Evolutionary conservation across 345 rosid species (phyloP).

Genomic region (Eucalyptus regnans): DNA sequence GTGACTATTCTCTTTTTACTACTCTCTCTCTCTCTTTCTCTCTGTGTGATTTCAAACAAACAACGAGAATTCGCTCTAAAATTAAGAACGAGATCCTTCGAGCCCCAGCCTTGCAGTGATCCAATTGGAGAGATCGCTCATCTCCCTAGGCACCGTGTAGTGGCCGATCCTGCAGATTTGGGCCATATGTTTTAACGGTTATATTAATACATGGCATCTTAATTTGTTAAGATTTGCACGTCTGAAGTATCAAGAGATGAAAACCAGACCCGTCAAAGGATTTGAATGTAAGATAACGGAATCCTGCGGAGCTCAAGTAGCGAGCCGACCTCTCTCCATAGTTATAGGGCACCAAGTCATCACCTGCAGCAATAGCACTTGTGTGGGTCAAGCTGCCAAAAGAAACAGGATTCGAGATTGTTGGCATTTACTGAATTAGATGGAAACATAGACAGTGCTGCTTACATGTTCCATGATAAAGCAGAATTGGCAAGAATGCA

Average conservation of each 20-base stretch:
- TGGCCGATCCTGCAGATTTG: slow-evolving; percentile 69
- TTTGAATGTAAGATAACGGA: slow-evolving; percentile 56
- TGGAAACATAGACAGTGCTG: not conserved
- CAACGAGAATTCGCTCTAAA: not conserved
- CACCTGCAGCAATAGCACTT: slow-evolving; percentile 28
- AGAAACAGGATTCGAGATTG: not conserved
- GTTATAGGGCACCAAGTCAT: slow-evolving; percentile 64
- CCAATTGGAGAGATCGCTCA: slow-evolving; percentile 75
- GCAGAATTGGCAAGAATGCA: slow-evolving; percentile 48
- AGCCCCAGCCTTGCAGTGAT: slow-evolving; percentile 62
- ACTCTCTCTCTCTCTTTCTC: not conserved
- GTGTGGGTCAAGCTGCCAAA: not conserved
- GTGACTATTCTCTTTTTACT: not conserved
- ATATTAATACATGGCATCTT: not conserved
- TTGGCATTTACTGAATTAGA: not conserved
- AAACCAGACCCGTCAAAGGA: slow-evolving; percentile 55
- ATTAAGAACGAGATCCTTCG: slow-evolving; percentile 18
- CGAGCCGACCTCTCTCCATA: slow-evolving; percentile 81
- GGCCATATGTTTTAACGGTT: not conserved
- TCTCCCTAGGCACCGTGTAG: slow-evolving; percentile 82
- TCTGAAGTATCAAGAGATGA: not conserved
- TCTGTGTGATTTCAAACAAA: not conserved
- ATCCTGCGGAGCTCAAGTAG: slow-evolving; percentile 45
- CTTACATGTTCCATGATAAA: slow-evolving; percentile 61
- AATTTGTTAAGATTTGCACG: not conserved